Percentiles rank a stretch among this genome's conserved stretches.
Evolutionary conservation across 1,284 basidiomycete genomes (phyloP).

Genomic region (Hypsizygus ulmarius): DNA sequence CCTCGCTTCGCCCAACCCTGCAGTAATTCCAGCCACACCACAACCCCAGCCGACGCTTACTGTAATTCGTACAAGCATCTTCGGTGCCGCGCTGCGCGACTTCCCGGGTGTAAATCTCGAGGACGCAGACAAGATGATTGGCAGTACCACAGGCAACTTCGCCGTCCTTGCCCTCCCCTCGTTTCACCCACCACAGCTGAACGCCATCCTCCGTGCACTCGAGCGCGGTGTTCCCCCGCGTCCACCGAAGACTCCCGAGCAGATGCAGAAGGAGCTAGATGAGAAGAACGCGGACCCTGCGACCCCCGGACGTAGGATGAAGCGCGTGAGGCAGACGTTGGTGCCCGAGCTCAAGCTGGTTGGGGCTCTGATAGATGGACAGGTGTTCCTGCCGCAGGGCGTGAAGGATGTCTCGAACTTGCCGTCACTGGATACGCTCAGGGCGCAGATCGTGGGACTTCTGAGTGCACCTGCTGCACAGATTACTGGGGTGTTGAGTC

Average conservation of each 20-base stretch:
- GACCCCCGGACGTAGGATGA: constrained; percentile 64
- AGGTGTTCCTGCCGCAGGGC: constrained; percentile 56
- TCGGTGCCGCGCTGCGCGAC: constrained; percentile 69
- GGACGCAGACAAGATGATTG: constrained; percentile 49
- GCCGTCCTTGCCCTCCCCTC: constrained; percentile 66
- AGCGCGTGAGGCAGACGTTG: constrained; percentile 49
- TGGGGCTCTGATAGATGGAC: constrained; percentile 73
- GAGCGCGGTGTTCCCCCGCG: constrained; percentile 63
- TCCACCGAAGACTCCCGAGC: constrained; percentile 49
- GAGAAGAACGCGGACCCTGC: constrained; percentile 59
- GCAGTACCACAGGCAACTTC: constrained; percentile 54
- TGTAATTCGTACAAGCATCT: constrained; percentile 66
- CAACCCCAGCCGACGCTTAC: constrained; percentile 50
- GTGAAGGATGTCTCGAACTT: constrained; percentile 63
- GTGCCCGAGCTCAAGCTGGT: constrained; percentile 67
- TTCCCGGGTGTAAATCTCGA: constrained; percentile 48
- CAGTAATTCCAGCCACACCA: constrained; percentile 35
- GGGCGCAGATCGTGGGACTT: constrained; percentile 74
- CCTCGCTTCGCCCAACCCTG: constrained; percentile 28
- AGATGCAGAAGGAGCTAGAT: constrained; percentile 46
- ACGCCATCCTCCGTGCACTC: constrained; percentile 64
- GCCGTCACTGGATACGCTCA: constrained; percentile 67
- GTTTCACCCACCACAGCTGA: constrained; percentile 69
- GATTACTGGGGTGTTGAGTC: constrained; percentile 63
- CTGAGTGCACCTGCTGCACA: constrained; percentile 69